Conservation (phyloP, 495 filamentous ascomycete genomes). For the Penicillium riverlandense region DNA sequence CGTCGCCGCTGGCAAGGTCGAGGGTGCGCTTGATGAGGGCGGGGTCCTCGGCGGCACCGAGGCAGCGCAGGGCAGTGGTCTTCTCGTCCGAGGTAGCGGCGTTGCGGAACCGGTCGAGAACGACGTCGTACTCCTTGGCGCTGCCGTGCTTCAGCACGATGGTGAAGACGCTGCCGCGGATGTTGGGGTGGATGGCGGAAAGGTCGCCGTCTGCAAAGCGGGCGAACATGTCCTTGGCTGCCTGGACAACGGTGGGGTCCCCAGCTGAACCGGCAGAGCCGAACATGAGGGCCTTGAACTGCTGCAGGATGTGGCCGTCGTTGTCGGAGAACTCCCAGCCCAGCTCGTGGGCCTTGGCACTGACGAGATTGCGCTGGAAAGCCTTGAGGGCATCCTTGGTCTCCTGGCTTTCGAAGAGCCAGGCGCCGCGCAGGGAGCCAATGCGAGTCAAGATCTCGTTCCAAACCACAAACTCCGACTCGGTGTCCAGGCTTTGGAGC, state of each 20-base stretch:
- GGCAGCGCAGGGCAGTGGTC: slow-evolving; percentile 83
- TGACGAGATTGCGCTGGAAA: slow-evolving; percentile 71
- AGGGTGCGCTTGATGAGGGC: slow-evolving; percentile 78
- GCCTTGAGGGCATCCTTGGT: slow-evolving; percentile 67
- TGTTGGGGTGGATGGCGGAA: slow-evolving; percentile 59
- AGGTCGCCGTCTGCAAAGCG: slow-evolving; percentile 52
- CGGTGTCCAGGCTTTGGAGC: slow-evolving; percentile 73
- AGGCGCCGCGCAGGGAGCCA: slow-evolving; percentile 66
- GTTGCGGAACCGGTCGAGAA: slow-evolving; percentile 76
- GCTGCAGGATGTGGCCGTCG: slow-evolving; percentile 85
- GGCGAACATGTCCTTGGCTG: slow-evolving; percentile 58
- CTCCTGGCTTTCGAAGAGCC: slow-evolving; percentile 77
- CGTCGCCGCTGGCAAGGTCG: slow-evolving; percentile 61
- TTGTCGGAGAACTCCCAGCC: slow-evolving; percentile 81
- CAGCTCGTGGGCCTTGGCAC: slow-evolving; percentile 69
- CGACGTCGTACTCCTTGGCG: slow-evolving; percentile 58
- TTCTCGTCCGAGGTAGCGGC: slow-evolving; percentile 89
- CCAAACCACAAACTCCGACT: slow-evolving; percentile 91
- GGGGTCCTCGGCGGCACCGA: slow-evolving; percentile 72
- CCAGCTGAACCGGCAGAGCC: slow-evolving; percentile 53
- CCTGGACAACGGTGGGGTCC: slow-evolving; percentile 49
- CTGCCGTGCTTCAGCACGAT: slow-evolving; percentile 56
- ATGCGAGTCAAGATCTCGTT: slow-evolving; percentile 78
- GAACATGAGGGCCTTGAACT: slow-evolving; percentile 65
- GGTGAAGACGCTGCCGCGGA: slow-evolving; percentile 55